Conservation (phyloP, 495 filamentous ascomycete species). For the Penicillium egyptiacum region DNA sequence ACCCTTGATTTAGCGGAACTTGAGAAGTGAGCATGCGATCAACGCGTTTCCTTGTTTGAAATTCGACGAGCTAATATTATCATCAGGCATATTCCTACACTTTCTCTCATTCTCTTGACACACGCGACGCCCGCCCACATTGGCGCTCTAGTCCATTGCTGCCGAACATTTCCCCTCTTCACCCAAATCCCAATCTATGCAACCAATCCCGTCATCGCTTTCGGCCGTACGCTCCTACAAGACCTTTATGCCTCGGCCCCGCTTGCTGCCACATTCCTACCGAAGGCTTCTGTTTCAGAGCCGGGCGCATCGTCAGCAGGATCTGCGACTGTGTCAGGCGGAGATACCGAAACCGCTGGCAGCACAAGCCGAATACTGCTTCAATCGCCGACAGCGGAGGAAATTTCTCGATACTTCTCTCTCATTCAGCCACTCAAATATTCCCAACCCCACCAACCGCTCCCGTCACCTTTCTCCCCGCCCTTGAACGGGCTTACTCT, state of each 20-base stretch:
- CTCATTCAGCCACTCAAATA: constrained; percentile 95
- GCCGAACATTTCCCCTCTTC: constrained; percentile 92
- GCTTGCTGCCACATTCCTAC: constrained; percentile 76
- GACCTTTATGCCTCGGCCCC: constrained; percentile 92
- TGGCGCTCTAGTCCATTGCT: constrained; percentile 93
- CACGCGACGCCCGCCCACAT: constrained; percentile 89
- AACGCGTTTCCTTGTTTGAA: neutral
- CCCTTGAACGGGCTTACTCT: constrained; percentile 90
- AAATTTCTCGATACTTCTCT: constrained; percentile 89
- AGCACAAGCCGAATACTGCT: constrained; percentile 61
- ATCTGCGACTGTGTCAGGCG: constrained; percentile 29
- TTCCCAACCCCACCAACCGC: constrained; percentile 88
- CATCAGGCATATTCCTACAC: constrained; percentile 76
- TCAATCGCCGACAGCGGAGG: constrained; percentile 76
- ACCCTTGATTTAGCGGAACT: constrained; percentile 75
- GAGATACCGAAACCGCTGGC: constrained; percentile 25
- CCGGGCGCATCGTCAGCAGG: constrained; percentile 53
- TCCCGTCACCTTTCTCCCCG: constrained; percentile 81
- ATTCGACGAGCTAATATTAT: constrained; percentile 14
- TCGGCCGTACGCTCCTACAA: constrained; percentile 86
- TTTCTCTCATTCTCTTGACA: constrained; percentile 92
- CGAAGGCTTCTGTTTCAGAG: constrained; percentile 65
- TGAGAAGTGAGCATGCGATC: constrained; percentile 66
- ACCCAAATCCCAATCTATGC: constrained; percentile 94
- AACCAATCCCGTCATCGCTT: constrained; percentile 86